Conservation (phyloP, 257 asterid species). For the Forsythia viridissima region DNA sequence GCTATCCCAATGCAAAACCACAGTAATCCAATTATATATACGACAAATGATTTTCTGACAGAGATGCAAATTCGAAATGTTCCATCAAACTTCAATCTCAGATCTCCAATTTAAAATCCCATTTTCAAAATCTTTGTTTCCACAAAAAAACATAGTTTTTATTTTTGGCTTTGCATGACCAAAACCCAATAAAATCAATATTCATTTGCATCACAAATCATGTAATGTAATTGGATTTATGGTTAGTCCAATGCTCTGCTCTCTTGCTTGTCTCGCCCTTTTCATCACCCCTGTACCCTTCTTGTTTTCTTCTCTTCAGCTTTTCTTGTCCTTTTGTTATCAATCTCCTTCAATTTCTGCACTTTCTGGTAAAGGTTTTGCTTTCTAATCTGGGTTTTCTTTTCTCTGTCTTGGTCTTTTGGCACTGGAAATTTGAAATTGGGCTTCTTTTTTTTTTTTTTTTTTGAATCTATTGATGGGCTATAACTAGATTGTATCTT, state of each 20-base stretch:
- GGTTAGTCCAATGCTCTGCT: slow-evolving; percentile 30
- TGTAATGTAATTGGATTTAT: slow-evolving; percentile 25
- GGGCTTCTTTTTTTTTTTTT: not conserved
- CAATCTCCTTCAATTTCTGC: slow-evolving; percentile 18
- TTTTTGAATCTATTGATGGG: not conserved
- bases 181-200: not conserved
- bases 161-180: not conserved
- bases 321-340: slow-evolving; percentile 18
- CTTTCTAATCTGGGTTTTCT: not conserved
- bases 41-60: not conserved
- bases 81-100: slow-evolving; percentile 38
- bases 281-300: slow-evolving; percentile 13
- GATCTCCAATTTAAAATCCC: slow-evolving; percentile 37
- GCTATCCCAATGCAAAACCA: not conserved
- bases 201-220: not conserved
- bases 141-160: no score
- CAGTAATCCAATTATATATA: not conserved
- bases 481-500: not conserved
- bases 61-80: slow-evolving; percentile 22
- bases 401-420: not conserved
- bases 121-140: slow-evolving; percentile 14
- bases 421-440: slow-evolving; percentile 10
- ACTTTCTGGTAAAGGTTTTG: not conserved
- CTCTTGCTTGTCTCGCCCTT: slow-evolving; percentile 34
- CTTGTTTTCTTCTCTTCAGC: slow-evolving; percentile 11